Percentiles rank a stretch among this genome's conserved stretches.
Evolutionary conservation across 768 basidiomycete genomes (phyloP).

Genomic region (Suillus americanus): DNA sequence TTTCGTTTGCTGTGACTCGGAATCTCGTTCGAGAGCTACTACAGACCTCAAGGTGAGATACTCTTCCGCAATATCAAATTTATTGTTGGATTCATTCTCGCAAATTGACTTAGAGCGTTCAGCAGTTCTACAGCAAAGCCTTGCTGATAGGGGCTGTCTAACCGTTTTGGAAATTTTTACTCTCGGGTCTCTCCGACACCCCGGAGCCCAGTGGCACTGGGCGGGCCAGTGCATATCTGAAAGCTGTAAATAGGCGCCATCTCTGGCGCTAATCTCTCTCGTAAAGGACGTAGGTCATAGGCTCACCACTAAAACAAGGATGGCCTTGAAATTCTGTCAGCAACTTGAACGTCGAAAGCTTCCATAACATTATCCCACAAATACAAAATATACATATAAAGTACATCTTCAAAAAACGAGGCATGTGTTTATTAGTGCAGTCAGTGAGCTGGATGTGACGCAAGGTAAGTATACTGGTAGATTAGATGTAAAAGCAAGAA

Average conservation of each 20-base stretch:
- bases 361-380: not conserved
- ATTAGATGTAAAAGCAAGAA: not conserved
- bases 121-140: not conserved
- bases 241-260: not conserved
- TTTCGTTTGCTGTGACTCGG: not conserved
- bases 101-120: not conserved
- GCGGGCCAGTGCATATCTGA: no score
- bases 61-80: not conserved
- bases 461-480: not conserved
- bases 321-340: not conserved
- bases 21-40: not conserved
- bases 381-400: not conserved
- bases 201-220: slow-evolving; percentile 10
- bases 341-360: not conserved
- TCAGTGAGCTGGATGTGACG: not conserved
- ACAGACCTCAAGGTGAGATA: not conserved
- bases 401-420: not conserved
- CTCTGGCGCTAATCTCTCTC: not conserved
- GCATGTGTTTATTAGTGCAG: not conserved
- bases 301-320: no score
- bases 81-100: not conserved
- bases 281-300: no score
- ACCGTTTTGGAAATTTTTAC: not conserved
- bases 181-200: no score
- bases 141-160: not conserved